phyloP scores from a whole-genome alignment of 345 rosid species.

The Boechera stricta region DNA sequence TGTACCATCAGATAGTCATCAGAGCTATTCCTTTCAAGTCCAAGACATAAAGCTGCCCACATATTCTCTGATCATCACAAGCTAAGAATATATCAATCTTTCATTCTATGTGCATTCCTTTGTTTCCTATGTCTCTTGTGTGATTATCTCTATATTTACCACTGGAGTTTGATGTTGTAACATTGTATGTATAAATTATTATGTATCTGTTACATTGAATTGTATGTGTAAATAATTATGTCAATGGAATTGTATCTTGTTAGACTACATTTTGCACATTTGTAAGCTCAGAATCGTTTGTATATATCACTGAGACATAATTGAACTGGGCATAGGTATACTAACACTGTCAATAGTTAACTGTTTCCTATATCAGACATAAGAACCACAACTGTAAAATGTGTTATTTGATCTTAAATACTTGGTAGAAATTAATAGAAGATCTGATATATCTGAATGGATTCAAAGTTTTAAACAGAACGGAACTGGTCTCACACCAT shows the following conservation, averaged over 20 bases:
- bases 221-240: conserved; percentile 30
- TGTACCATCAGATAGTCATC: conserved; percentile 72
- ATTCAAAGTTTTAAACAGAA: background rate
- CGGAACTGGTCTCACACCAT: background rate
- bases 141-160: background rate
- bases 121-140: background rate
- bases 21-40: conserved; percentile 76
- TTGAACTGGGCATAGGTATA: background rate
- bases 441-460: background rate
- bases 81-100: conserved; percentile 9
- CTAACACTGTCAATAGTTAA: background rate
- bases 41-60: conserved; percentile 46
- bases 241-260: background rate
- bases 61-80: conserved; percentile 21
- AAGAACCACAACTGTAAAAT: background rate
- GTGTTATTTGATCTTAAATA: no score
- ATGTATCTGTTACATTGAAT: conserved; percentile 8
- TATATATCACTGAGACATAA: background rate
- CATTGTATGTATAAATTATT: conserved; percentile 19
- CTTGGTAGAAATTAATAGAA: background rate
- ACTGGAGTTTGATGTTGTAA: conserved; percentile 10
- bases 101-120: conserved; percentile 5
- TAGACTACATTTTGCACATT: background rate
- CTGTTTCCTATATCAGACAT: background rate
- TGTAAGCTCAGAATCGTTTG: conserved; percentile 4